Evolutionary conservation across 257 asterid genomes (phyloP).

Genomic region (Solanum ossicruentum): DNA sequence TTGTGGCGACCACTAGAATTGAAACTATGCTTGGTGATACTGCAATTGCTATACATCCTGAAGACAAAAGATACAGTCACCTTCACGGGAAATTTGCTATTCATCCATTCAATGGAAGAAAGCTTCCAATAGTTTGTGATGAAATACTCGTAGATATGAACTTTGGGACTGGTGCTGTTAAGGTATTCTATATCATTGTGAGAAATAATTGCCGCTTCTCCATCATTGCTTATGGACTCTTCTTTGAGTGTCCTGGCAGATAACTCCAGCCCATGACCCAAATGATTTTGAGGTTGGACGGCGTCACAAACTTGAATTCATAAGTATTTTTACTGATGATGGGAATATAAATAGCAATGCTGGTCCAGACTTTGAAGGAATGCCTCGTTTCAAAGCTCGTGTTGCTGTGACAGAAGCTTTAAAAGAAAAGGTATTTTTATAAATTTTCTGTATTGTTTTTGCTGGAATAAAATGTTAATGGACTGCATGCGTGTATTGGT

Average conservation of each 20-base stretch:
- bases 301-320: slow-evolving; percentile 76
- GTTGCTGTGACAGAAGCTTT: slow-evolving; percentile 64
- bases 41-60: slow-evolving; percentile 91
- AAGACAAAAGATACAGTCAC: slow-evolving; percentile 68
- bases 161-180: slow-evolving; percentile 97
- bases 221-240: slow-evolving; percentile 3
- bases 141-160: slow-evolving; percentile 71
- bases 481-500: not conserved
- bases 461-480: not conserved
- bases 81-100: slow-evolving; percentile 76
- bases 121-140: slow-evolving; percentile 86
- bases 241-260: slow-evolving; percentile 32
- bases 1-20: slow-evolving; percentile 93
- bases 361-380: slow-evolving; percentile 56
- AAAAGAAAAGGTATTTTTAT: slow-evolving; percentile 43
- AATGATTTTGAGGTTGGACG: slow-evolving; percentile 94
- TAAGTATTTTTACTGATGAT: slow-evolving; percentile 86
- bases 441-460: not conserved
- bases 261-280: slow-evolving; percentile 99
- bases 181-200: slow-evolving; percentile 31
- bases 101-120: slow-evolving; percentile 87
- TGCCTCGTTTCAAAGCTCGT: slow-evolving; percentile 91
- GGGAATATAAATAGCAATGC: slow-evolving; percentile 89
- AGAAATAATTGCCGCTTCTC: not conserved
- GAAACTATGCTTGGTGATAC: slow-evolving; percentile 98